Evolutionary conservation across 345 rosid genomes (phyloP).

Genomic region (Lepidium sativum): DNA sequence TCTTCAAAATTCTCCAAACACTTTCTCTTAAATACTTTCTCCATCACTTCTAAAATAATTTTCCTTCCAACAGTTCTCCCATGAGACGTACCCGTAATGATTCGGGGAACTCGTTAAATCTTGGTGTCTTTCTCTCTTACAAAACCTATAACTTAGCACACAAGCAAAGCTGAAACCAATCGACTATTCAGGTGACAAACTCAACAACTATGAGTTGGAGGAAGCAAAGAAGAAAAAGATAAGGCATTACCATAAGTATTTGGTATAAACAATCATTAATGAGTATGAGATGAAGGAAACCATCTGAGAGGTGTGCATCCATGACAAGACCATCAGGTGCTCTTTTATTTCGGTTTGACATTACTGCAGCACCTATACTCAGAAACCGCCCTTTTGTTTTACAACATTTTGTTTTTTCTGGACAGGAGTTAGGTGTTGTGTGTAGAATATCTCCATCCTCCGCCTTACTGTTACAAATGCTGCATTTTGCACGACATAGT

Average conservation of each 20-base stretch:
- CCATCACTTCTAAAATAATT: no score
- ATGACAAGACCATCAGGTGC: constrained; percentile 97
- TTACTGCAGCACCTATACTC: constrained; percentile 85
- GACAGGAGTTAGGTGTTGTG: constrained; percentile 24
- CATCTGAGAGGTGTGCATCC: constrained; percentile 93
- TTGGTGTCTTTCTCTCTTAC: no score
- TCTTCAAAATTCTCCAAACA: no score
- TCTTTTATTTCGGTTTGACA: constrained; percentile 79
- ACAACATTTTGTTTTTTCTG: constrained; percentile 49
- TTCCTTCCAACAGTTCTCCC: no score
- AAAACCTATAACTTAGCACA: no score
- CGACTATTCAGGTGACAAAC: no score
- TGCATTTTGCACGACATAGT: constrained; percentile 63
- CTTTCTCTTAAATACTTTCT: no score
- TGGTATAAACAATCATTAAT: constrained; percentile 78
- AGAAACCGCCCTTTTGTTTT: constrained; percentile 63
- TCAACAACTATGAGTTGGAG: no score
- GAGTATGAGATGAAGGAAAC: constrained; percentile 83
- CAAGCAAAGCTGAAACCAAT: no score
- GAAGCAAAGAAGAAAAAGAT: no score
- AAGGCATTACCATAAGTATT: constrained; percentile 61
- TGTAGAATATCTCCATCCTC: constrained; percentile 11
- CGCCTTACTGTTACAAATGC: constrained; percentile 42
- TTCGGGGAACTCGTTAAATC: no score
- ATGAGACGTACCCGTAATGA: no score